Evolutionary conservation across 2,329 filamentous ascomycete genomes (phyloP), one percentile per base, ranked within the genome.

Genomic region (Aureobasidium subglaciale): DNA sequence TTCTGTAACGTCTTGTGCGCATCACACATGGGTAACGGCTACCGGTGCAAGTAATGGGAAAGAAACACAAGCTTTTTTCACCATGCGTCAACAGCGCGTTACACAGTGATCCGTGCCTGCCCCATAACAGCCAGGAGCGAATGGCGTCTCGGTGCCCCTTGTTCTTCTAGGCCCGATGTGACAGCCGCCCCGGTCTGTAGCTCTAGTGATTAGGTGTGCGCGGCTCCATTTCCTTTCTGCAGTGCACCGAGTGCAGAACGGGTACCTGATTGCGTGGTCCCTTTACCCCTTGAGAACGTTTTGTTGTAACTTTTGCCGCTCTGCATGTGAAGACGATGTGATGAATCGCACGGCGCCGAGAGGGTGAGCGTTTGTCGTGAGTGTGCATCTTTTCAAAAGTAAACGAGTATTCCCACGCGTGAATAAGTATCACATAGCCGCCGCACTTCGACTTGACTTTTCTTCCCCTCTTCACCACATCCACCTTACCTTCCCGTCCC

Each of bases 401-500:
- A 22, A 20, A 43, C 29, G 38, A 54, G 29, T 43, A 16, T 42
- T 42, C 22, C 46, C 37, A 38, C 22, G 9, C 35, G 13, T 43
- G 43, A 43, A 49, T 42, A 50, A 29, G 16, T 54, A 43, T 54
- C 38, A 22, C 6, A 46, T 54, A 25, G 49, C 25, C 25, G 50
- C 38, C 34, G 25, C 45, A 38, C 55, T 24, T 35, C 25, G 16
- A 25, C 32, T 50, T 11, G 32, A 24, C 35, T 18, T 35, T 50
- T 20, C 53, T 50, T 55, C 16, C 41, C 30, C 42, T 43, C n/a
- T 32, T 41, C 38, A 46, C 40, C 55, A 45, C 55, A n/a, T 42
- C 42, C 43, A 10, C 32, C 53, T 59, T 63, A 55, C 53, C 42
- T 53, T 62, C 52, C 67, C n/a, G n/a, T 67, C 59, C 55, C 59